phyloP scores from a whole-genome alignment of 1,139 yeast genomes.

The Protomyces arabidopsidicola region DNA sequence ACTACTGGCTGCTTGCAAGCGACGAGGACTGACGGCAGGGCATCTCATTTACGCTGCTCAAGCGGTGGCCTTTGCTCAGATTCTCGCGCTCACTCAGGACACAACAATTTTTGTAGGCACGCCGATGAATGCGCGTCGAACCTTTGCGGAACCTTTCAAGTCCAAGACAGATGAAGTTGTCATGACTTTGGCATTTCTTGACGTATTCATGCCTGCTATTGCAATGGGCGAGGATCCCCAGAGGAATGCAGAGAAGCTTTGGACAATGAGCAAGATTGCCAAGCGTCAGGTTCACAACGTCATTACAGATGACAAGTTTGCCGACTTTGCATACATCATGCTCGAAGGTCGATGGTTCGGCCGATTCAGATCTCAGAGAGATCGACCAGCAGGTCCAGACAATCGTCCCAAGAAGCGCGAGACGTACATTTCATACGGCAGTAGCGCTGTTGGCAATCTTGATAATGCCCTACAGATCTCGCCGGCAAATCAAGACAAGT shows the following conservation, averaged over 20 bases:
- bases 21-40: slow-evolving; percentile 4
- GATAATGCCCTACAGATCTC: background rate
- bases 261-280: slow-evolving; percentile 14
- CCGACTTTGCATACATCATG: slow-evolving; percentile 7
- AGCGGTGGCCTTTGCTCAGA: slow-evolving; percentile 3
- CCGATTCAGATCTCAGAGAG: background rate
- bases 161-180: slow-evolving; percentile 9
- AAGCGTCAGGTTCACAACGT: background rate
- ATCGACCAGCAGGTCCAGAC: background rate
- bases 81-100: background rate
- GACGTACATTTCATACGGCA: slow-evolving; percentile 14
- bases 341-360: slow-evolving; percentile 1
- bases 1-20: background rate
- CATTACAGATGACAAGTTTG: slow-evolving; percentile 2
- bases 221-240: background rate
- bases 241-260: background rate
- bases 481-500: background rate
- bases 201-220: slow-evolving; percentile 10
- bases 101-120: slow-evolving; percentile 8
- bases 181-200: slow-evolving; percentile 8
- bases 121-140: slow-evolving; percentile 17
- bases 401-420: background rate
- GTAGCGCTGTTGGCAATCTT: slow-evolving; percentile 12
- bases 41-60: slow-evolving; percentile 23
- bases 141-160: background rate